Conservation (phyloP, 495 filamentous ascomycete species). For the Neurospora sp. region DNA sequence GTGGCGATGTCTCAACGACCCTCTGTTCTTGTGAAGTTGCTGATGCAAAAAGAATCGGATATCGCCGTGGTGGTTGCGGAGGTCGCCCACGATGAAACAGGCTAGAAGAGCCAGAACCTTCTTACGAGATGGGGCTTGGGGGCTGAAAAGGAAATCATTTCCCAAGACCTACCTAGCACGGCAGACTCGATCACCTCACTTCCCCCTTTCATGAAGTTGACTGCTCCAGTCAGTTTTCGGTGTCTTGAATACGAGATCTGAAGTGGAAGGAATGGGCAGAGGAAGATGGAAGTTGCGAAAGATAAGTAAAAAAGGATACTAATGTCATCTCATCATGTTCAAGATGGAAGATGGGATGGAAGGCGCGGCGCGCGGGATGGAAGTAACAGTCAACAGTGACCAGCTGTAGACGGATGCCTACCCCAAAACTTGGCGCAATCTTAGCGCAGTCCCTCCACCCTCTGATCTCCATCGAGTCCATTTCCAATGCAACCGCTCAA, state of each 20-base stretch:
- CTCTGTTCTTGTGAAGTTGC: neutral
- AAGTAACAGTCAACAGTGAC: neutral
- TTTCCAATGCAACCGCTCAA: neutral
- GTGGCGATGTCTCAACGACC: neutral
- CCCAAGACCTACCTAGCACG: neutral
- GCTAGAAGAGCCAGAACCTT: neutral
- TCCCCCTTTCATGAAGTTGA: neutral
- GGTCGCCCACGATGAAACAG: neutral
- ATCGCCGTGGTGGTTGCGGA: neutral
- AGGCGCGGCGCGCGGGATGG: neutral
- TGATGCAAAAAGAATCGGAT: neutral
- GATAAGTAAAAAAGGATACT: neutral
- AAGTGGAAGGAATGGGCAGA: neutral
- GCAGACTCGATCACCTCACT: neutral
- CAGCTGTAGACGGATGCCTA: neutral
- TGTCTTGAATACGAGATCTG: neutral
- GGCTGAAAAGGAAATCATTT: neutral
- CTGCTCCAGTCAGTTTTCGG: neutral
- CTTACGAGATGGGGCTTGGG: neutral
- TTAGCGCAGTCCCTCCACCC: neutral
- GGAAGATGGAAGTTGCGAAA: neutral
- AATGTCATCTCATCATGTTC: neutral
- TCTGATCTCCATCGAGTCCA: neutral
- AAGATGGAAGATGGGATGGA: neutral
- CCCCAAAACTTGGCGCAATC: neutral